Conservation (phyloP, 1,284 basidiomycete species). For the Takashimella tepidaria region DNA sequence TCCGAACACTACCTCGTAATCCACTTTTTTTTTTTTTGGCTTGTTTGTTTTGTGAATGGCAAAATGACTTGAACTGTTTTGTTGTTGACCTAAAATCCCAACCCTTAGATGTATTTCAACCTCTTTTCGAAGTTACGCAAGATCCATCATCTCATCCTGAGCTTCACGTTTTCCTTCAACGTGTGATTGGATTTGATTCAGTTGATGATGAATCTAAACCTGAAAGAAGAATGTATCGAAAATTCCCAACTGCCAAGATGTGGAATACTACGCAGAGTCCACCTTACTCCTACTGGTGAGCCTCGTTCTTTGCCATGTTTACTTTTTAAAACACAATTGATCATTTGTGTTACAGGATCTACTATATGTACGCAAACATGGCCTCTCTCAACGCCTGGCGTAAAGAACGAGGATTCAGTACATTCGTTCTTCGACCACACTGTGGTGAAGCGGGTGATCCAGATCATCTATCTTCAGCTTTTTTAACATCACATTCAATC, state of each 20-base stretch:
- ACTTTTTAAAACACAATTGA: not conserved
- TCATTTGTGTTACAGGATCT: slow-evolving; percentile 59
- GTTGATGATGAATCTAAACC: slow-evolving; percentile 98
- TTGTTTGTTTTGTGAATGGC: not conserved
- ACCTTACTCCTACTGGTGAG: slow-evolving; percentile 88
- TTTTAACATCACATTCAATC: slow-evolving; percentile 94
- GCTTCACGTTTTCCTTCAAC: slow-evolving; percentile 90
- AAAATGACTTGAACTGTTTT: too few species aligned
- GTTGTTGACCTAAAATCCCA: not conserved
- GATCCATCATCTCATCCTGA: slow-evolving; percentile 87
- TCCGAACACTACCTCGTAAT: too few species aligned
- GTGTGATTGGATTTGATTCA: slow-evolving; percentile 92
- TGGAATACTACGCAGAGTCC: slow-evolving; percentile 90
- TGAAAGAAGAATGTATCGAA: slow-evolving; percentile 85
- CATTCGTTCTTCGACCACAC: slow-evolving; percentile 94
- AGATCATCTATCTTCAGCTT: slow-evolving; percentile 92
- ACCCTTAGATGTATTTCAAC: slow-evolving; percentile 75
- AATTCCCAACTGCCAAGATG: slow-evolving; percentile 87
- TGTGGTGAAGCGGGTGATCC: slow-evolving; percentile 98
- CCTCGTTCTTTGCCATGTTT: too few species aligned
- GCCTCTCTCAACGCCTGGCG: slow-evolving; percentile 93
- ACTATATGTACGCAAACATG: slow-evolving; percentile 98
- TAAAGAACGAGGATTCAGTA: slow-evolving; percentile 86
- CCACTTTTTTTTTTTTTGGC: not conserved
- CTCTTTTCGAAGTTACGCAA: slow-evolving; percentile 93